These are phyloP conservation scores for Ceratocystis papillata DNA, from an alignment of 2,329 filamentous ascomycete genomes.

Conservation along the genomic window DNA sequence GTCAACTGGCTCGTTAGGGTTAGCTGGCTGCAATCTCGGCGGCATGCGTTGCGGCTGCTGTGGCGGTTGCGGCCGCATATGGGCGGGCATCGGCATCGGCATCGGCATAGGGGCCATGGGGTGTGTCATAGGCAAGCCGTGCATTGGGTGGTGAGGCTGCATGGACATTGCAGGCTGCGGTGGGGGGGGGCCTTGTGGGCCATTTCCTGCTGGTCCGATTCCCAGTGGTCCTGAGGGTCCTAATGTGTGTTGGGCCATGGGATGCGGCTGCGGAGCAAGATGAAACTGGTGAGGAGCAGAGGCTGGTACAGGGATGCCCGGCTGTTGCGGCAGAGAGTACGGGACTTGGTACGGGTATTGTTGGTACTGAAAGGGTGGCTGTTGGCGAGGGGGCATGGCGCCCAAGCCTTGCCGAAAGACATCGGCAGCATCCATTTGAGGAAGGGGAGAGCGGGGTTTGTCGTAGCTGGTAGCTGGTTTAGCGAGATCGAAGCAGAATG, in stretches of 20 bases:
- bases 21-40: slow-evolving; percentile 22
- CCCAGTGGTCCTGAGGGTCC: not conserved
- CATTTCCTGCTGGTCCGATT: not conserved
- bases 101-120: slow-evolving; percentile 21
- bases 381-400: slow-evolving; percentile 27
- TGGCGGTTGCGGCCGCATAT: slow-evolving; percentile 13
- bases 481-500: not conserved
- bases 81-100: slow-evolving; percentile 20
- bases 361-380: slow-evolving; percentile 21
- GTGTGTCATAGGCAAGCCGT: slow-evolving; percentile 20
- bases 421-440: slow-evolving; percentile 47
- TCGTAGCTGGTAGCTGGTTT: not conserved
- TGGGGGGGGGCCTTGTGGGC: slow-evolving; percentile 21
- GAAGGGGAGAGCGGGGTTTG: not conserved
- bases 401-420: slow-evolving; percentile 50
- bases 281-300: slow-evolving; percentile 18
- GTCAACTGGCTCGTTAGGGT: slow-evolving; percentile 25
- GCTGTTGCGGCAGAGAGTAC: slow-evolving; percentile 22
- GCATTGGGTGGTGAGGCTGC: slow-evolving; percentile 27
- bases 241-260: slow-evolving; percentile 21
- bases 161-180: slow-evolving; percentile 23
- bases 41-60: slow-evolving; percentile 20
- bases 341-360: slow-evolving; percentile 23
- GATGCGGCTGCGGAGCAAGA: slow-evolving; percentile 27
- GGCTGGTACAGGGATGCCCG: slow-evolving; percentile 20